These are phyloP conservation scores for Euphorbia lathyris DNA, from an alignment of 345 rosid species.

Conservation along the genomic window DNA sequence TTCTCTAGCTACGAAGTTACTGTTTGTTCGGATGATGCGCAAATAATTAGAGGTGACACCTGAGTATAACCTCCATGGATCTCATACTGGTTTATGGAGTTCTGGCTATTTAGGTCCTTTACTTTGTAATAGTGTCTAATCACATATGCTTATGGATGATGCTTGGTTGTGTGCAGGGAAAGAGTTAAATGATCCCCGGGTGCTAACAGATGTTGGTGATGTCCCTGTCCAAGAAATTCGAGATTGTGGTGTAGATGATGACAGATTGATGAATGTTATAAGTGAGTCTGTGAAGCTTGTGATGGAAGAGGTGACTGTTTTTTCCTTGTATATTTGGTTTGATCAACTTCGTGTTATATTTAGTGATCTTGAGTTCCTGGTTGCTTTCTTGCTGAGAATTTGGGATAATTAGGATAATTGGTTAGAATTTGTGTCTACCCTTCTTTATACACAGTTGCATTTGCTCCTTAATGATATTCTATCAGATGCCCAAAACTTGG, in stretches of 20 bases:
- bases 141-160: background rate
- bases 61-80: background rate
- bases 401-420: background rate
- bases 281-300: conserved; percentile 83
- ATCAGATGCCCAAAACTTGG: background rate
- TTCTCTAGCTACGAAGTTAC: background rate
- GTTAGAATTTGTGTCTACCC: background rate
- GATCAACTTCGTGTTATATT: background rate
- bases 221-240: conserved; percentile 97
- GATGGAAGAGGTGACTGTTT: conserved; percentile 71
- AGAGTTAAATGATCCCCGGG: conserved; percentile 81
- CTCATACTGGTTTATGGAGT: background rate
- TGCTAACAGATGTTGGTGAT: conserved; percentile 93
- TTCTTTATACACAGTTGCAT: background rate
- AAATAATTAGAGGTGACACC: too few relatives aligned
- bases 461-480: too few relatives aligned
- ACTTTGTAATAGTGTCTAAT: background rate
- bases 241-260: conserved; percentile 95
- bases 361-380: background rate
- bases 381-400: background rate
- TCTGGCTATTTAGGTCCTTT: background rate
- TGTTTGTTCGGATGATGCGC: background rate
- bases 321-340: background rate
- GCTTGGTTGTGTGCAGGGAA: conserved; percentile 52
- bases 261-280: conserved; percentile 82